These are phyloP conservation scores for Paradendryphiella salina DNA, from an alignment of 2,329 filamentous ascomycete species.

Conservation along the genomic window DNA sequence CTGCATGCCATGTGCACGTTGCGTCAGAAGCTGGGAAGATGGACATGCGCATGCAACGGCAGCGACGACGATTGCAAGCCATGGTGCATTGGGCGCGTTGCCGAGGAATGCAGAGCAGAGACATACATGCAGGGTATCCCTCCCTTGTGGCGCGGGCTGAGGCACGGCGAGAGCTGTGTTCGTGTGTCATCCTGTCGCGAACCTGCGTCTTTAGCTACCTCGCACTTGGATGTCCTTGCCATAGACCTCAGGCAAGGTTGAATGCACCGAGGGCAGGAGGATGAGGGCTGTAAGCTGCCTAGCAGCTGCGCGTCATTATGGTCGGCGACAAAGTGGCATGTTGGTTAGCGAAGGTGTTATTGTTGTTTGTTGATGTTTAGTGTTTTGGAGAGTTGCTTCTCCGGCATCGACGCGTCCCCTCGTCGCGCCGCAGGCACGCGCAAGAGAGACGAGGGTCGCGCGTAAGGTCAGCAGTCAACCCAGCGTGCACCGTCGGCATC, in stretches of 20 bases:
- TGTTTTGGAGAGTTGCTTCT: background rate
- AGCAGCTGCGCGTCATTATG: background rate
- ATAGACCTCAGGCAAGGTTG: conserved; percentile 1
- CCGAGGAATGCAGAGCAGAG: conserved; percentile 13
- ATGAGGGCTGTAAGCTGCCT: background rate
- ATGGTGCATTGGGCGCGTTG: background rate
- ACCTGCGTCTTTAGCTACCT: too few species aligned
- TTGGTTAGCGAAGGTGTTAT: background rate
- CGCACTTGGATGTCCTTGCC: too few species aligned
- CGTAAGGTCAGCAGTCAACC: background rate
- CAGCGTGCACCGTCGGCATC: background rate
- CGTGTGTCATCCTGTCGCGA: background rate
- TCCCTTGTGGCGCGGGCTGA: conserved; percentile 25
- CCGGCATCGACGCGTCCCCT: background rate
- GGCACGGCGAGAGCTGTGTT: conserved; percentile 15
- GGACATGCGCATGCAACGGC: conserved; percentile 9
- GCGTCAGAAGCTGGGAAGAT: background rate
- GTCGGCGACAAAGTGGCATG: background rate
- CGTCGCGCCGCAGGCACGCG: background rate
- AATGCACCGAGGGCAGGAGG: background rate
- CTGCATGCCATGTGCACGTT: background rate
- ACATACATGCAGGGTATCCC: conserved; percentile 22
- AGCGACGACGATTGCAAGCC: too few species aligned
- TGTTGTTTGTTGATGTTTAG: background rate
- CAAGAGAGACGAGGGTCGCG: background rate